A percentile compares a stretch with the other conserved stretches of the same genome.
Conservation (phyloP, 2,329 filamentous ascomycete species). For the Berkeleyomyces rouxiae region DNA sequence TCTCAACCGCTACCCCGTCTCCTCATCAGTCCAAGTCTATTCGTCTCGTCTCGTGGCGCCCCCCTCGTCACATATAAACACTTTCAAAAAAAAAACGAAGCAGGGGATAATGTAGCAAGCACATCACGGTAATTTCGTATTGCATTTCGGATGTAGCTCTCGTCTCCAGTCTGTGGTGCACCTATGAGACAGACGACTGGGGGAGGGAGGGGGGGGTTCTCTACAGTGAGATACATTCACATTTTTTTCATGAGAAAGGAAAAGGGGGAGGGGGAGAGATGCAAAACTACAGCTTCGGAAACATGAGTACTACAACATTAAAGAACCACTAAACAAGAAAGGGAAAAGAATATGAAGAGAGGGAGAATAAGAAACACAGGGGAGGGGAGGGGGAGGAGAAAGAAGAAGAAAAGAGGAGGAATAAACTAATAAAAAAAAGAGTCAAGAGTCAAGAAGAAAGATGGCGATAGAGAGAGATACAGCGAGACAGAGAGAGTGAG, state of each 20-base stretch:
- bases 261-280: too few relatives aligned
- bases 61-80: background rate
- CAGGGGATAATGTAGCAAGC: background rate
- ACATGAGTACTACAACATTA: too few relatives aligned
- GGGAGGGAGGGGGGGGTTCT: too few relatives aligned
- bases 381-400: too few relatives aligned
- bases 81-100: background rate
- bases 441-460: constrained; percentile 1
- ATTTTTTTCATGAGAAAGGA: too few relatives aligned
- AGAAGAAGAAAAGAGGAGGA: background rate
- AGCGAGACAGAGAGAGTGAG: background rate
- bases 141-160: too few relatives aligned
- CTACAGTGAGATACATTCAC: too few relatives aligned
- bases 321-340: background rate
- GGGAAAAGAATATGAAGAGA: background rate
- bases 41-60: background rate
- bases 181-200: too few relatives aligned
- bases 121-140: background rate
- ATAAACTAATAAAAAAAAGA: constrained; percentile 7
- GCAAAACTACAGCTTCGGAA: too few relatives aligned
- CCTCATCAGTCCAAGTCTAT: background rate
- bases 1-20: background rate
- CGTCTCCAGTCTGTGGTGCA: too few relatives aligned
- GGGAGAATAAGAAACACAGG: background rate
- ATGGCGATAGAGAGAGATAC: constrained; percentile 5